These are phyloP conservation scores for Kalanchoe fedtschenkoi DNA, from an alignment of 164 flowering plant genomes.

Conservation along the genomic window DNA sequence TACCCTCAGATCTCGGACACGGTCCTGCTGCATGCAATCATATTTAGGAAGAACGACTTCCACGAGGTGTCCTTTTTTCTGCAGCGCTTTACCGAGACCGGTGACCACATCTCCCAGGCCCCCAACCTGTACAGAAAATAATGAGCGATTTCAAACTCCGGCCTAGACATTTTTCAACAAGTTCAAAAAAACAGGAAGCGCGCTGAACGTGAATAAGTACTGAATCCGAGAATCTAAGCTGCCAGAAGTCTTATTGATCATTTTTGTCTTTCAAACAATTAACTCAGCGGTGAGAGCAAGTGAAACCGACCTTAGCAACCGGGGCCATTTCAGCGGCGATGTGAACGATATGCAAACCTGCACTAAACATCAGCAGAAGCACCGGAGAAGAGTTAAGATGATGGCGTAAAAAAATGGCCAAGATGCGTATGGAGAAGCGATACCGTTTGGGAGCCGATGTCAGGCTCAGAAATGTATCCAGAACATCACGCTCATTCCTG, in stretches of 20 bases:
- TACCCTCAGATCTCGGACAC: constrained; percentile 65
- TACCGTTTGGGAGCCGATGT: constrained; percentile 55
- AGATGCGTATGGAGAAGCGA: neutral
- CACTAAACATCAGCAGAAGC: constrained; percentile 31
- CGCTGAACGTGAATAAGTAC: too few relatives aligned
- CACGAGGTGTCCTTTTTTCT: constrained; percentile 88
- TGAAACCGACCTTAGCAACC: constrained; percentile 75
- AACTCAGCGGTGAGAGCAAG: neutral
- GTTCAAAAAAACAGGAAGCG: too few relatives aligned
- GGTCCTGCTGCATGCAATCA: constrained; percentile 79
- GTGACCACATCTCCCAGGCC: constrained; percentile 95
- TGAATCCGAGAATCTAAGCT: neutral
- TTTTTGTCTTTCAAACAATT: neutral
- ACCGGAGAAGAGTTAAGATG: constrained; percentile 10
- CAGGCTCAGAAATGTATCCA: constrained; percentile 46
- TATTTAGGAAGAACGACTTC: constrained; percentile 91
- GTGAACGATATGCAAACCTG: constrained; percentile 75
- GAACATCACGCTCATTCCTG: constrained; percentile 47
- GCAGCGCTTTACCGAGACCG: constrained; percentile 90
- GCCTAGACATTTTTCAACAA: too few relatives aligned
- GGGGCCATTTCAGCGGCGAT: constrained; percentile 99
- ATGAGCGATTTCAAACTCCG: too few relatives aligned
- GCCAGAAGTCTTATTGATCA: neutral
- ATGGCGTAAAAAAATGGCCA: neutral
- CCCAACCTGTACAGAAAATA: constrained; percentile 56